Base-by-base conservation (phyloP, 108 stramenopile genomes). In the Fragilaria radians region DNA sequence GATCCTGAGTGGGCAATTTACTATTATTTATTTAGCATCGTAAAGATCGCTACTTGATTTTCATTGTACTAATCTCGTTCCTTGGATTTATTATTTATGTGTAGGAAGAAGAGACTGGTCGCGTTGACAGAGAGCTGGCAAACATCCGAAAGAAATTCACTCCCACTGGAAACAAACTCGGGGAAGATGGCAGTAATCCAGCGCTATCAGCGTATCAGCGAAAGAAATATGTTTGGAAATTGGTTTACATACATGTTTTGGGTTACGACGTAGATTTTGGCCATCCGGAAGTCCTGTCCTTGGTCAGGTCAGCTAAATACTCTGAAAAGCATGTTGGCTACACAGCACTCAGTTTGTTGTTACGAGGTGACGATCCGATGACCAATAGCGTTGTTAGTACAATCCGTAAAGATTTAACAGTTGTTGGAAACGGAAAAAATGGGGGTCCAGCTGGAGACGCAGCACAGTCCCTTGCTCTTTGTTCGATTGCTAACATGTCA, bases 191-290 rank as follows among this genome's bases (percentile, higher is more conserved):
- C 3, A 71, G 68, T 59, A 85, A 92, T 48, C 83, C 80, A 0
- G 60, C 81, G 21, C 73, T 97, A 19, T 81, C 80, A 32, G 78
- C 88, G 31, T 99, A 99, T 66, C 85, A 95, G 56, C 71, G 92
- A 9, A 97, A 96, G 73, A 99, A 97, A 73, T 99, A 99, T 73
- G 95, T 97, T 31, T 99, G 97, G 97, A 99, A 99, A 76, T 74
- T 99, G 27, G 95, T 96, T 5, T 99, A 99, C 77, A 97, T 97
- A 62, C 95, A 89, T 70, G 93, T 97, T 58, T 65, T 99, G 53
- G 98, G 98, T 36, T 99, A 99, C 62, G 98, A 99, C 65, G 97
- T 99, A 18, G 97, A 99, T 63, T 97, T 99, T 78, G 98, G 98
- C 22, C 95, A 97, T 68, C 78, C 94, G 62, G 96, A 97, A 71